These are phyloP conservation scores for Pneumocystis wakefieldiae DNA, from an alignment of 1,139 yeast genomes.

Conservation along the genomic window DNA sequence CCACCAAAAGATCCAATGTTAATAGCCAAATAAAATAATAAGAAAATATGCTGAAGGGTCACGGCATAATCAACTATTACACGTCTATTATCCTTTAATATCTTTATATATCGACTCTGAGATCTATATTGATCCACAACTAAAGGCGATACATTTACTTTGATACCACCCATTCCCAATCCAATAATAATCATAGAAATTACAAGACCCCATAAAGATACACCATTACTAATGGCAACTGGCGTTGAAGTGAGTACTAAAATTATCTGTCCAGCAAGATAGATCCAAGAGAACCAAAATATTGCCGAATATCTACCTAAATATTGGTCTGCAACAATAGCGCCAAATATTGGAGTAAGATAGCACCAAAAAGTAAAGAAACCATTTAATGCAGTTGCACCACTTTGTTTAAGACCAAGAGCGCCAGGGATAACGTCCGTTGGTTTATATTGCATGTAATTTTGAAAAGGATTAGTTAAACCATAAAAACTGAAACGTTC, in stretches of 20 bases:
- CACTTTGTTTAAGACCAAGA: constrained; percentile 42
- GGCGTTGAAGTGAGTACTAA: constrained; percentile 64
- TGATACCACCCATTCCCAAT: constrained; percentile 69
- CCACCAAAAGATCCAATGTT: constrained; percentile 69
- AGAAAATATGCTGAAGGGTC: constrained; percentile 59
- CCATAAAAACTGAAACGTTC: constrained; percentile 82
- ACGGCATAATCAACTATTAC: constrained; percentile 59
- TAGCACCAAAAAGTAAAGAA: constrained; percentile 76
- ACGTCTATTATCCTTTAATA: constrained; percentile 44
- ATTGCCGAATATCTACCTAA: constrained; percentile 63
- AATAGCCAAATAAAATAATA: constrained; percentile 65
- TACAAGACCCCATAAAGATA: constrained; percentile 38
- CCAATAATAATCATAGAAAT: constrained; percentile 56
- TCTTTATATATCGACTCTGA: constrained; percentile 43
- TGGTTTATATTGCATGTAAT: constrained; percentile 55
- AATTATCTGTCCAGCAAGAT: constrained; percentile 44
- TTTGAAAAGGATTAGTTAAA: constrained; percentile 46
- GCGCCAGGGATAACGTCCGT: constrained; percentile 33
- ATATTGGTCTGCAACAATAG: constrained; percentile 58
- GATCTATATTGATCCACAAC: constrained; percentile 61
- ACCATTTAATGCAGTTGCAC: constrained; percentile 62
- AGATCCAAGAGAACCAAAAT: constrained; percentile 43
- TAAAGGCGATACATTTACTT: constrained; percentile 62
- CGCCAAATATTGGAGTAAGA: constrained; percentile 65
- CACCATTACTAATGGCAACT: constrained; percentile 34